phyloP scores from a whole-genome alignment of 1,284 basidiomycete genomes.

The Mycena sp. region DNA sequence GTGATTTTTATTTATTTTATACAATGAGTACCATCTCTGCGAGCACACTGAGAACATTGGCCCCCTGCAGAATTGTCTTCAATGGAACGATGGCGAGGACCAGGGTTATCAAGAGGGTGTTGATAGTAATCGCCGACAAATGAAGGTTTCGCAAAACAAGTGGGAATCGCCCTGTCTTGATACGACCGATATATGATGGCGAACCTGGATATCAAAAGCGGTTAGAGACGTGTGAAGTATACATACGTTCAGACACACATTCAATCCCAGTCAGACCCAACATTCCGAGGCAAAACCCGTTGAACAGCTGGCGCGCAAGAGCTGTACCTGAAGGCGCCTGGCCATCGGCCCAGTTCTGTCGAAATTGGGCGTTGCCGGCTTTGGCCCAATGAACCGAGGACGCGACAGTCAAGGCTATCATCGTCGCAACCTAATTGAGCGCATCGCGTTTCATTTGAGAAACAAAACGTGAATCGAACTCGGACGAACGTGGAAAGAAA shows the following conservation, averaged over 20 bases:
- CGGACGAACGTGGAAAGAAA: slow-evolving; percentile 60
- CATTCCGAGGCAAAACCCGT: slow-evolving; percentile 74
- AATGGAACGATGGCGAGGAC: slow-evolving; percentile 67
- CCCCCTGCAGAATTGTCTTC: slow-evolving; percentile 54
- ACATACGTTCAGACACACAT: slow-evolving; percentile 50
- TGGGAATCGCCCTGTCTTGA: slow-evolving; percentile 58
- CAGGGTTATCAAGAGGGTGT: slow-evolving; percentile 62
- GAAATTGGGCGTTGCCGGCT: slow-evolving; percentile 57
- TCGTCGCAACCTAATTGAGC: slow-evolving; percentile 57
- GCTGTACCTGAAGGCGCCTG: slow-evolving; percentile 39
- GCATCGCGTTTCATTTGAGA: not conserved
- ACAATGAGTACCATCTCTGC: slow-evolving; percentile 61
- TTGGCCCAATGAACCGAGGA: slow-evolving; percentile 58
- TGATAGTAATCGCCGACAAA: slow-evolving; percentile 62
- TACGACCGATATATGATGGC: slow-evolving; percentile 70
- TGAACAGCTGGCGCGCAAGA: slow-evolving; percentile 59
- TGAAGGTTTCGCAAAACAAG: slow-evolving; percentile 73
- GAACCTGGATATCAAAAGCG: slow-evolving; percentile 49
- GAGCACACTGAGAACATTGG: slow-evolving; percentile 69
- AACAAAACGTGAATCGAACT: not conserved
- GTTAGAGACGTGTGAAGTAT: not conserved
- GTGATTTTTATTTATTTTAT: slow-evolving; percentile 9
- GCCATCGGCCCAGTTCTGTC: slow-evolving; percentile 62
- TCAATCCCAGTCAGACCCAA: slow-evolving; percentile 76
- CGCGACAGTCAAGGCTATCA: slow-evolving; percentile 61